Conservation (phyloP, 176 grass and related monocot species). For the Coix lacrymajobi region DNA sequence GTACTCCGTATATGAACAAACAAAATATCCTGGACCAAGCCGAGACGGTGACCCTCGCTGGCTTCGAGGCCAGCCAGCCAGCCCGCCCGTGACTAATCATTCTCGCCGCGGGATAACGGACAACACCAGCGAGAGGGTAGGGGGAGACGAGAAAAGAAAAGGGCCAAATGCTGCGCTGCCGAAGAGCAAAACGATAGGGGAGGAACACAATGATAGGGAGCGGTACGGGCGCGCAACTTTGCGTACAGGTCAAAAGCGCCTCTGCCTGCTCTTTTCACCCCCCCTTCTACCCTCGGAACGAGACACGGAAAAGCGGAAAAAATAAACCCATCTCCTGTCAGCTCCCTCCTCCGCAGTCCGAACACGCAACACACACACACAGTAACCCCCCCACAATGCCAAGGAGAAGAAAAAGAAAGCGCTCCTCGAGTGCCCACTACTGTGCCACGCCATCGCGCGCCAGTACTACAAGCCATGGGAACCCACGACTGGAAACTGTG, state of each 20-base stretch:
- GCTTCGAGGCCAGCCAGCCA: not conserved
- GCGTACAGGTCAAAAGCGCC: conserved; percentile 31
- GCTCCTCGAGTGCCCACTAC: not conserved
- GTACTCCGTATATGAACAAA: too few relatives aligned
- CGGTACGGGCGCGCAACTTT: conserved; percentile 30
- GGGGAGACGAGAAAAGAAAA: not conserved
- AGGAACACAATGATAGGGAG: conserved; percentile 36
- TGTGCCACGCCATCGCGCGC: not conserved
- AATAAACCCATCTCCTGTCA: not conserved
- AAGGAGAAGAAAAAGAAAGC: not conserved
- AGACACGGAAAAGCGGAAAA: conserved; percentile 14
- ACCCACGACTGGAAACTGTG: not conserved
- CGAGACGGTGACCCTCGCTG: not conserved
- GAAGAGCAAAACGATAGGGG: not conserved
- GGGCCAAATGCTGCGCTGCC: not conserved
- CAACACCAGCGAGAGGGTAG: too few relatives aligned
- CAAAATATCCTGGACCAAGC: not conserved
- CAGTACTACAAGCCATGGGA: not conserved
- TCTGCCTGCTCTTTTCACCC: not conserved
- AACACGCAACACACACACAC: too few relatives aligned
- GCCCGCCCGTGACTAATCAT: conserved; percentile 28
- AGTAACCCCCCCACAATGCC: too few relatives aligned
- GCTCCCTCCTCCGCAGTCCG: too few relatives aligned
- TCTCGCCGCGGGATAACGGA: not conserved
- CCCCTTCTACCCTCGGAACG: not conserved